Percentiles rank a stretch among this genome's conserved stretches.
phyloP scores from a whole-genome alignment of 1,284 basidiomycete genomes.

The Coniophora puteana region DNA sequence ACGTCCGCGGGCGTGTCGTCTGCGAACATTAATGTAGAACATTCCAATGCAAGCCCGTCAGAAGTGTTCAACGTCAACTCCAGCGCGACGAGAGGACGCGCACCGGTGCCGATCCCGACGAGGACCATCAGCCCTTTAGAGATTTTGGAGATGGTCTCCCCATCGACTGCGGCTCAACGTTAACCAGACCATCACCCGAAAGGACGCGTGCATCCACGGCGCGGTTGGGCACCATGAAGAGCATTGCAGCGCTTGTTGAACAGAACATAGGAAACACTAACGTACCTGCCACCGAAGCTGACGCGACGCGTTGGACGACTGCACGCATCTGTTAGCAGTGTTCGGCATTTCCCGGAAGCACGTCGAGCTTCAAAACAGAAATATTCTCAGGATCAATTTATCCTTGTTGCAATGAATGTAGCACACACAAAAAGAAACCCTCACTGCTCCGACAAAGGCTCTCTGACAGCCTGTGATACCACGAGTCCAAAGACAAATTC shows the following conservation, averaged over 20 bases:
- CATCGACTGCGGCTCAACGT: constrained; percentile 50
- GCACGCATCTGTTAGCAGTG: constrained; percentile 60
- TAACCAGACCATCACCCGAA: neutral
- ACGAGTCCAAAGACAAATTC: too few species aligned
- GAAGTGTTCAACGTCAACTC: constrained; percentile 4
- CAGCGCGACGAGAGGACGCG: constrained; percentile 15
- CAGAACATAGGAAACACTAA: too few species aligned
- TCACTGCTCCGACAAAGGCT: too few species aligned
- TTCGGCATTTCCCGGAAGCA: too few species aligned
- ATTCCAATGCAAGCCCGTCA: constrained; percentile 10
- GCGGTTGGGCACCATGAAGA: constrained; percentile 5
- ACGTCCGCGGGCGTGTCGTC: constrained; percentile 79
- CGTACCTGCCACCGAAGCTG: constrained; percentile 71
- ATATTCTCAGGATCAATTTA: too few species aligned
- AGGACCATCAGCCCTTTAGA: constrained; percentile 83
- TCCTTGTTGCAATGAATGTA: too few species aligned
- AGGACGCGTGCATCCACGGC: too few species aligned
- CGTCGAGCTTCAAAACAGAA: too few species aligned
- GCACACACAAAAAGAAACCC: too few species aligned
- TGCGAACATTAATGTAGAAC: too few species aligned
- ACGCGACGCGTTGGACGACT: constrained; percentile 71
- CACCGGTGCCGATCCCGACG: constrained; percentile 82
- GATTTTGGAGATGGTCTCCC: constrained; percentile 72
- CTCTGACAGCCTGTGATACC: too few species aligned
- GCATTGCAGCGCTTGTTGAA: too few species aligned